Evolutionary conservation across 257 asterid species (phyloP).

Genomic region (Ilex aquifolium): DNA sequence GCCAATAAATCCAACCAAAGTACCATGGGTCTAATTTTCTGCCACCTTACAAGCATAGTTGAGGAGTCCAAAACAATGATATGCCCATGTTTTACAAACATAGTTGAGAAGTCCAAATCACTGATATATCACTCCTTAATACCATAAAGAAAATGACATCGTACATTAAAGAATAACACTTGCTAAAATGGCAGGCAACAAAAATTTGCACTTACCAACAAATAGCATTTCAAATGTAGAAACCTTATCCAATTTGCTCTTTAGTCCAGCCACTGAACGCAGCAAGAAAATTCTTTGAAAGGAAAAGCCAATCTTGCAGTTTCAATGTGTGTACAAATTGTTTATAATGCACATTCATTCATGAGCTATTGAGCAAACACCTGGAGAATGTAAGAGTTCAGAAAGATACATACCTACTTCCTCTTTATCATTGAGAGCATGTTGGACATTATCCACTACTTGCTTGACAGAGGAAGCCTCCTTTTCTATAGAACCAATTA

Average conservation of each 20-base stretch:
- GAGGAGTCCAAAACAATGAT: neutral
- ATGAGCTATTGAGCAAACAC: neutral
- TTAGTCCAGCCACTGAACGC: constrained; percentile 24
- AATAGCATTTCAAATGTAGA: constrained; percentile 27
- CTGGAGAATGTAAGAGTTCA: constrained; percentile 2
- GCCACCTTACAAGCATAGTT: neutral
- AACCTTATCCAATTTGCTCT: constrained; percentile 34
- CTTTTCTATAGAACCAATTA: constrained; percentile 27
- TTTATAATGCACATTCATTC: too few relatives aligned
- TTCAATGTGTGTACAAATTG: too few relatives aligned
- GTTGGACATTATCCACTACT: constrained; percentile 24
- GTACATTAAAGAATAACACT: neutral
- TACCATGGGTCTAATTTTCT: neutral
- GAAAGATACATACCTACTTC: constrained; percentile 34
- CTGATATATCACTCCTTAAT: too few relatives aligned
- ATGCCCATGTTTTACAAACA: too few relatives aligned
- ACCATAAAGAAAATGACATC: too few relatives aligned
- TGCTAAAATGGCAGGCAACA: neutral
- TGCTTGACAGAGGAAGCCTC: constrained; percentile 35
- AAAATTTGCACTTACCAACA: constrained; percentile 18
- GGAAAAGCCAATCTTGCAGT: neutral
- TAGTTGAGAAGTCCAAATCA: too few relatives aligned
- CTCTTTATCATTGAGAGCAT: constrained; percentile 25
- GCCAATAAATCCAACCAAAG: neutral
- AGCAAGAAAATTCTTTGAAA: constrained; percentile 3